phyloP scores from a whole-genome alignment of 2,329 filamentous ascomycete genomes.

The Fusarium napiforme region DNA sequence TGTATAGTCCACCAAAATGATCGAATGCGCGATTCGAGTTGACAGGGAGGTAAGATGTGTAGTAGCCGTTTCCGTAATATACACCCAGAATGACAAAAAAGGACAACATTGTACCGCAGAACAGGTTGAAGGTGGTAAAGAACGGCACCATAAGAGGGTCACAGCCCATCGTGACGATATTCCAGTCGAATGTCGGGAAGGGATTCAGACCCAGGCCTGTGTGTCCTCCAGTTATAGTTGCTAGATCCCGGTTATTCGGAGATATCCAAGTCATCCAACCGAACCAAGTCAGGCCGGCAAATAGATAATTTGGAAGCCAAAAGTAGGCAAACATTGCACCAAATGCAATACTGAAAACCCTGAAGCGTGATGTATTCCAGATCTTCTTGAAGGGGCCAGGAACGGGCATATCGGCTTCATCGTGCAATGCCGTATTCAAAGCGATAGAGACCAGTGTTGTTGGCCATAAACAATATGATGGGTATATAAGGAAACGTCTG shows the following conservation, averaged over 20 bases:
- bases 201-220: conserved; percentile 56
- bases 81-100: conserved; percentile 46
- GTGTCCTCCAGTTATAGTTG: conserved; percentile 50
- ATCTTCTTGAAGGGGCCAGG: conserved; percentile 46
- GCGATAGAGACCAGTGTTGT: conserved; percentile 61
- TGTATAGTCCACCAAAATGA: conserved; percentile 53
- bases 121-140: conserved; percentile 51
- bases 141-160: conserved; percentile 54
- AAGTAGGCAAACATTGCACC: conserved; percentile 63
- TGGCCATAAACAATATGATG: conserved; percentile 65
- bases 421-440: conserved; percentile 61
- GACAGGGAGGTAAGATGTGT: conserved; percentile 54
- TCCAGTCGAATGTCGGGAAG: conserved; percentile 58
- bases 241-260: conserved; percentile 53
- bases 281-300: conserved; percentile 59
- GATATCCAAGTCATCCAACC: conserved; percentile 66
- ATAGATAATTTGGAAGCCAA: conserved; percentile 65
- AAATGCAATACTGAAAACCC: conserved; percentile 59
- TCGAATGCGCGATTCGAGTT: conserved; percentile 55
- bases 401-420: conserved; percentile 48
- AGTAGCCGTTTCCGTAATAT: conserved; percentile 50
- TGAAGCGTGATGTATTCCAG: conserved; percentile 57
- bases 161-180: conserved; percentile 45
- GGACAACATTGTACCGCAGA: conserved; percentile 46
- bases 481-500: conserved; percentile 63